phyloP scores from a whole-genome alignment of 495 filamentous ascomycete species.

The Podospora appendiculata region DNA sequence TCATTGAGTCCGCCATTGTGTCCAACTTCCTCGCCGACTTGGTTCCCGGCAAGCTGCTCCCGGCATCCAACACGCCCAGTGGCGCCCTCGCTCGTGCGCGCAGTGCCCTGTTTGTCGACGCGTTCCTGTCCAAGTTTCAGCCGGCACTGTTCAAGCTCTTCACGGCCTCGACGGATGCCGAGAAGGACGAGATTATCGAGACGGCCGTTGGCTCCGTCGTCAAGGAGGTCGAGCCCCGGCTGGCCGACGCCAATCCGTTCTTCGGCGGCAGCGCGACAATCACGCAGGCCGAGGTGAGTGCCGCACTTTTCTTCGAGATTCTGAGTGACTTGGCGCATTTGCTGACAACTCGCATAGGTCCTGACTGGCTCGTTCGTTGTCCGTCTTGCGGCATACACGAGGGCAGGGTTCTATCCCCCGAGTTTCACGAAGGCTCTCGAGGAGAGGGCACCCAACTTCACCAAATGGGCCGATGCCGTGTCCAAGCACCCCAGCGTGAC shows the following conservation, averaged over 20 bases:
- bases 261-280: conserved; percentile 72
- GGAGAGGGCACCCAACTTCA: conserved; percentile 53
- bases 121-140: conserved; percentile 58
- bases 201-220: conserved; percentile 46
- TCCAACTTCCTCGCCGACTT: conserved; percentile 60
- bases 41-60: conserved; percentile 44
- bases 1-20: conserved; percentile 69
- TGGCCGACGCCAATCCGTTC: conserved; percentile 62
- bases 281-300: conserved; percentile 68
- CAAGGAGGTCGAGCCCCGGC: conserved; percentile 69
- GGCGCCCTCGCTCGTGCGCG: conserved; percentile 53
- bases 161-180: conserved; percentile 29
- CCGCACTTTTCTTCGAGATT: not conserved
- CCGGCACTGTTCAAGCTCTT: conserved; percentile 36
- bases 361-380: conserved; percentile 62
- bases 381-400: conserved; percentile 44
- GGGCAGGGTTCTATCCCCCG: conserved; percentile 45
- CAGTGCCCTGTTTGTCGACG: conserved; percentile 69
- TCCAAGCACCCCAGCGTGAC: conserved; percentile 57
- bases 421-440: conserved; percentile 40
- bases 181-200: conserved; percentile 26
- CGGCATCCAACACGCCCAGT: conserved; percentile 31
- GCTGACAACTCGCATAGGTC: conserved; percentile 30
- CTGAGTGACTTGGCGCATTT: not conserved
- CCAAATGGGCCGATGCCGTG: conserved; percentile 59